Base-by-base conservation (phyloP, 495 filamentous ascomycete genomes). In the Evernia prunastri region DNA sequence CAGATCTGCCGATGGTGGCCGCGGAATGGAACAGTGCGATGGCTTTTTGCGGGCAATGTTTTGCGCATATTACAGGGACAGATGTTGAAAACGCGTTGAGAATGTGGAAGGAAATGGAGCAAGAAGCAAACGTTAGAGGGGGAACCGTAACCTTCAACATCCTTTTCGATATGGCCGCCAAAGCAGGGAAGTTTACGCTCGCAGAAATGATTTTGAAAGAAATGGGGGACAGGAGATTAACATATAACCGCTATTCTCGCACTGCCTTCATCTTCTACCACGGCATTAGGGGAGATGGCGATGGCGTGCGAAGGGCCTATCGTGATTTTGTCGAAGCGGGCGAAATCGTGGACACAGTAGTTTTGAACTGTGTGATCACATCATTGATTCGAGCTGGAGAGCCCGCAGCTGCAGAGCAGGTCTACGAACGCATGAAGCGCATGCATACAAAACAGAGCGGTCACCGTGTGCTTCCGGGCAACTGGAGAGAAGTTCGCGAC, bases 81-180 rank as follows among this genome's bases (percentile, higher is more conserved):
- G 88, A 96, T 63, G 77, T 92, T 11, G 80, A 89, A 62, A 76
- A 83, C 29, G 88, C 91, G 2, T 82, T 97, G 23, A 80, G 86
- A 39, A 74, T 94, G n/a, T 97, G 92, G 91, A 84, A 85, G 61
- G 84, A 91, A 67, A 96, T 96, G 88, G 94, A 97, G 73, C 75
- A 81, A 35, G 73, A 84, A n/a, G 85, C 85, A 23, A 80, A 82
- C 8, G 73, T 91, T n/a, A 69, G 76, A 65, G 81, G 78, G 39
- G 88, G 84, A 66, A 78, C 82, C 39, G 86, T 89, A 15, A 93
- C 92, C 3, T 96, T 97, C 78, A 93, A 90, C 73, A 88, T 96
- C 60, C 83, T 98, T 36, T 96, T 96, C 67, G 90, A 96, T 70
- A 82, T 89, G 20, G 92, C 93, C 37, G 84, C 89, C 54, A 95